Conservation (phyloP, 2,329 filamentous ascomycete species). For the Calonectria fujianensis region DNA sequence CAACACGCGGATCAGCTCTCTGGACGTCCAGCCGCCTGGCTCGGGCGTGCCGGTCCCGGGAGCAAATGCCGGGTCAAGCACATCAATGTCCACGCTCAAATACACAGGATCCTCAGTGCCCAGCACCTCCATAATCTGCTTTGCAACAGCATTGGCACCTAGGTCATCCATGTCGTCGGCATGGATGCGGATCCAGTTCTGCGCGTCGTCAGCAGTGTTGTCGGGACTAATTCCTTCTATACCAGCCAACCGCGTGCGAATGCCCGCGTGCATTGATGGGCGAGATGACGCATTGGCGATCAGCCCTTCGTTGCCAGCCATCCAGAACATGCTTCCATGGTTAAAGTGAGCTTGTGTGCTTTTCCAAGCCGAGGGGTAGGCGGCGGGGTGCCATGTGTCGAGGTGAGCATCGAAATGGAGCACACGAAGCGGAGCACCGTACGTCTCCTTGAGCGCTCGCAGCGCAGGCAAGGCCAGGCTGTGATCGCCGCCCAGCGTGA, state of each 20-base stretch:
- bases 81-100: conserved; percentile 85
- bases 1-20: conserved; percentile 87
- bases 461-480: conserved; percentile 80
- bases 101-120: conserved; percentile 83
- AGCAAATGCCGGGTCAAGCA: conserved; percentile 76
- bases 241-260: conserved; percentile 83
- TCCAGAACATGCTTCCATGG: conserved; percentile 91
- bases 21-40: conserved; percentile 88
- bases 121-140: conserved; percentile 79
- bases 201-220: conserved; percentile 81
- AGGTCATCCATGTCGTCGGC: conserved; percentile 89
- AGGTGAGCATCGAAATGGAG: conserved; percentile 83
- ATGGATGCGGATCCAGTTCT: conserved; percentile 86
- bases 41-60: conserved; percentile 89
- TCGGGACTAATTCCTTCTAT: conserved; percentile 72
- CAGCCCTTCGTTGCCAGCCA: conserved; percentile 84
- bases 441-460: conserved; percentile 74
- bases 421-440: conserved; percentile 77
- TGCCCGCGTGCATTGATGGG: conserved; percentile 85
- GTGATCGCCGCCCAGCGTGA: conserved; percentile 82
- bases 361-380: conserved; percentile 84
- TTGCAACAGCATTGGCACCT: conserved; percentile 79
- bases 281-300: conserved; percentile 75
- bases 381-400: conserved; percentile 86
- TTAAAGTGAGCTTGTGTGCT: conserved; percentile 75